A percentile compares a stretch with the other conserved stretches of the same genome.
These are phyloP conservation scores for Rosa persica DNA, from an alignment of 306 rosid species.

Conservation along the genomic window DNA sequence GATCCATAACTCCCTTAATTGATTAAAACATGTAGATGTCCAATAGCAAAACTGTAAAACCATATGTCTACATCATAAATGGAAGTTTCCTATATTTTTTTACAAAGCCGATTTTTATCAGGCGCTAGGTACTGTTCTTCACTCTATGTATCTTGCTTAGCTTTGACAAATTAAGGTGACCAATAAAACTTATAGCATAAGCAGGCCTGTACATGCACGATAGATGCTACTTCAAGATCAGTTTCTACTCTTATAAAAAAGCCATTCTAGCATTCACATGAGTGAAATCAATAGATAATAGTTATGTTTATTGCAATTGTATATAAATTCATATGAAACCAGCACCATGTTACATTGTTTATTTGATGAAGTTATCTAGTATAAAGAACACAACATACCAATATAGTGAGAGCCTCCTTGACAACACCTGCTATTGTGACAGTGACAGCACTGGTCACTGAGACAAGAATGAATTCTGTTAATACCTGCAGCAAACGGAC, in stretches of 20 bases:
- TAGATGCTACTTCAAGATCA: background rate
- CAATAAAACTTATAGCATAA: background rate
- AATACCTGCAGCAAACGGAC: conserved; percentile 64
- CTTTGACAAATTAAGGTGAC: background rate
- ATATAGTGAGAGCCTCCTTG: conserved; percentile 93
- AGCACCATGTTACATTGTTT: conserved; percentile 1
- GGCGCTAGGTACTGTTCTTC: background rate
- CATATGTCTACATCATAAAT: no score
- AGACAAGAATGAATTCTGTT: conserved; percentile 84
- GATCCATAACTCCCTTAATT: background rate
- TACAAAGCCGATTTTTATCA: background rate
- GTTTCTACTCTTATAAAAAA: background rate
- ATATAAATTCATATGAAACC: background rate
- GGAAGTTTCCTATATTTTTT: background rate
- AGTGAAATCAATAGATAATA: background rate
- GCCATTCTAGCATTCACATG: background rate
- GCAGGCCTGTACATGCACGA: background rate
- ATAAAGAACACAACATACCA: conserved; percentile 52
- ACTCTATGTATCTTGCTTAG: background rate
- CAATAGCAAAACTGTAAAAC: background rate
- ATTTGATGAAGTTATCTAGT: conserved; percentile 11
- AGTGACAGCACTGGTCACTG: conserved; percentile 96
- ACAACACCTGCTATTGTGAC: conserved; percentile 98
- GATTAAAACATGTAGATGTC: background rate
- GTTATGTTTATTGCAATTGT: background rate